Conservation (phyloP, 2,329 filamentous ascomycete genomes). For the Diatrype stigma region DNA sequence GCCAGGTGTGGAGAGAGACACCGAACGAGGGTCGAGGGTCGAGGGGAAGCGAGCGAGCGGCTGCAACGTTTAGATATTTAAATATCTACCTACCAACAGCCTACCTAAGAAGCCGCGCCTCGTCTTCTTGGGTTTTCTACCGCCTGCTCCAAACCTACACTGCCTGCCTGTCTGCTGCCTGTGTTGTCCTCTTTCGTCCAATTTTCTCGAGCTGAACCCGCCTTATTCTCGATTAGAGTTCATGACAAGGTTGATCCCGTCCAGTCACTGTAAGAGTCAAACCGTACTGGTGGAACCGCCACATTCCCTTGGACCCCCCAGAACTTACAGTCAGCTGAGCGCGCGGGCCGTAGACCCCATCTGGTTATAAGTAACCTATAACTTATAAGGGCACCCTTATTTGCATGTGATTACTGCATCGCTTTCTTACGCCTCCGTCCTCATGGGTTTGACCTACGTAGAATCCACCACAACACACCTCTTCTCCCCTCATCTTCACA, state of each 20-base stretch:
- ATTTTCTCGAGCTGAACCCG: not conserved
- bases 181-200: not conserved
- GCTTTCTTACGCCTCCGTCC: not conserved
- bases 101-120: too few species aligned
- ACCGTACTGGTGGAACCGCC: not conserved
- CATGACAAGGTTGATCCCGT: not conserved
- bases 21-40: too few species aligned
- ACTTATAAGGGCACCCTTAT: too few species aligned
- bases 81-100: not conserved
- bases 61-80: not conserved
- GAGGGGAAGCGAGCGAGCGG: too few species aligned
- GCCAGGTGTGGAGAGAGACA: not conserved
- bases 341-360: too few species aligned
- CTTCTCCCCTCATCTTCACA: not conserved
- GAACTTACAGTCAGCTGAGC: not conserved
- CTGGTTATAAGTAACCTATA: too few species aligned
- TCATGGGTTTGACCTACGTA: not conserved
- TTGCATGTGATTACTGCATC: not conserved
- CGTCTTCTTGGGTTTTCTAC: not conserved
- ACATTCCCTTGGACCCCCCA: not conserved
- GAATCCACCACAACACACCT: not conserved
- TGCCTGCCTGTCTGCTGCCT: too few species aligned
- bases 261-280: not conserved
- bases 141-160: too few species aligned
- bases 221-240: not conserved